A percentile compares a stretch with the other conserved stretches of the same genome.
Evolutionary conservation across 176 grass and related monocot genomes (phyloP).

Genomic region (Avena atlantica): DNA sequence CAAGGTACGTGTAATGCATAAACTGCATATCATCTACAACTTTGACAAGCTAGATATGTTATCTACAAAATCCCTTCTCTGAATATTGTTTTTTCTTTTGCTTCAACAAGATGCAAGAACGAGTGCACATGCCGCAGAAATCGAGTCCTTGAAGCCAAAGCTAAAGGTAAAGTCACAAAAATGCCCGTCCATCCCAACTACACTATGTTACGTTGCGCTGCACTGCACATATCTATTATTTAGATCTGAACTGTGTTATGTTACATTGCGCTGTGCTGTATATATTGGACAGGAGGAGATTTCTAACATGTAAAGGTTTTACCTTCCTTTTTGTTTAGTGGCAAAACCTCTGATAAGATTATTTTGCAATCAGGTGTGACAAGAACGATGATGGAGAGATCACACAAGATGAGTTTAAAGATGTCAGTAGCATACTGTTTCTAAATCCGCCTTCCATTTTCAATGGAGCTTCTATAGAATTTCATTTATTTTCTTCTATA

Average conservation of each 20-base stretch:
- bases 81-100: conserved; percentile 6
- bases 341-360: background rate
- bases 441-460: background rate
- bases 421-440: conserved; percentile 36
- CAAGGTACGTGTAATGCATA: conserved; percentile 57
- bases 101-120: conserved; percentile 74
- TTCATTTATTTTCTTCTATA: conserved; percentile 23
- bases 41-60: background rate
- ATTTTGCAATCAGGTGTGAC: background rate
- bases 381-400: conserved; percentile 85
- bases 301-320: conserved; percentile 80
- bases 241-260: too few relatives aligned
- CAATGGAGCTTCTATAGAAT: background rate
- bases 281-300: conserved; percentile 6
- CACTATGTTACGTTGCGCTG: background rate
- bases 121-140: conserved; percentile 50
- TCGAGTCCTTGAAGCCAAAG: conserved; percentile 92
- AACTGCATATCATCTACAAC: background rate
- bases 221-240: background rate
- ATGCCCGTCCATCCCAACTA: background rate
- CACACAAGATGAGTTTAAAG: conserved; percentile 82
- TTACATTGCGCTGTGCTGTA: too few relatives aligned
- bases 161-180: conserved; percentile 61
- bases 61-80: conserved; percentile 22
- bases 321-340: background rate